Evolutionary conservation across 2,329 filamentous ascomycete species (phyloP).

Genomic region (Cylindrodendrum hubeiense): DNA sequence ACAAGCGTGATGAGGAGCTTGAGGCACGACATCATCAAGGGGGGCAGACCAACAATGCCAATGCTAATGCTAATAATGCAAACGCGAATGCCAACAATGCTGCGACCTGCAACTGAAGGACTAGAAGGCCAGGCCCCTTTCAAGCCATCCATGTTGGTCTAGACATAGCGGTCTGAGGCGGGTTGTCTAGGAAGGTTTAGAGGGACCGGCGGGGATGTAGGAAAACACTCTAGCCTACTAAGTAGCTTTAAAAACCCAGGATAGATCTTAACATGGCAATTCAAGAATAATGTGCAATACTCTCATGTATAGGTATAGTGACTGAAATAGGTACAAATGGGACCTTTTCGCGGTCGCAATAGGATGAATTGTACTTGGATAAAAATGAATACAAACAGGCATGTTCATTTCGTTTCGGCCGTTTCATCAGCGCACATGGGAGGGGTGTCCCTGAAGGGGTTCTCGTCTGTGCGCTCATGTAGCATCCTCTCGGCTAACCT

Average conservation of each 20-base stretch:
- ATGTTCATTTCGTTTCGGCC: too few relatives aligned
- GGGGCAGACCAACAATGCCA: background rate
- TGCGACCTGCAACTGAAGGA: conserved; percentile 4
- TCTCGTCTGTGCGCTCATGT: too few relatives aligned
- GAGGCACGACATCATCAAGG: background rate
- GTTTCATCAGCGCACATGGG: too few relatives aligned
- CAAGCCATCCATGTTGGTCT: background rate
- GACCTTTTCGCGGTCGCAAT: too few relatives aligned
- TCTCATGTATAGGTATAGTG: background rate
- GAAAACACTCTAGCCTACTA: background rate
- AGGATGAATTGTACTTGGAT: too few relatives aligned
- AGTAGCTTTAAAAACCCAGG: background rate
- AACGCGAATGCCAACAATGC: background rate
- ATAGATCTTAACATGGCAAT: background rate
- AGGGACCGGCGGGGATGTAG: background rate
- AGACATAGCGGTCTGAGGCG: background rate
- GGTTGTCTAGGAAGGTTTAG: background rate
- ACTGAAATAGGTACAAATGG: too few relatives aligned
- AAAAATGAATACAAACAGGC: too few relatives aligned
- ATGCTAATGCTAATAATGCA: background rate
- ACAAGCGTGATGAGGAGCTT: conserved; percentile 6
- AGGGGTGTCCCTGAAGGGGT: too few relatives aligned
- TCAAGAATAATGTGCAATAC: background rate
- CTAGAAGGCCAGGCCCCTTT: too few relatives aligned
- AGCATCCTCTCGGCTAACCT: too few relatives aligned